phyloP scores from a whole-genome alignment of 768 basidiomycete genomes.

The Floccularia luteovirens region DNA sequence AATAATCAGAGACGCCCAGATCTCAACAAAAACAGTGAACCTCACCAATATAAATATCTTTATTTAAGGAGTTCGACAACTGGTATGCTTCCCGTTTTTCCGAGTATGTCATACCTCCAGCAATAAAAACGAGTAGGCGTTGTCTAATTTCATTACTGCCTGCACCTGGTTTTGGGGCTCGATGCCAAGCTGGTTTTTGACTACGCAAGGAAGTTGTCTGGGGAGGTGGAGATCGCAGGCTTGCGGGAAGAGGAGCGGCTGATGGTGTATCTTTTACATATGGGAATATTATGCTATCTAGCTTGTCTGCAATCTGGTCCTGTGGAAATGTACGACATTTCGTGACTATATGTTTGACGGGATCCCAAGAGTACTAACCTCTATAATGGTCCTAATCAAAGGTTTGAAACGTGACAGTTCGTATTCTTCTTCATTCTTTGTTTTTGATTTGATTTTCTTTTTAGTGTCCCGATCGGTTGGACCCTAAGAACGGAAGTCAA shows the following conservation, averaged over 20 bases:
- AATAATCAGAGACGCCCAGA: background rate
- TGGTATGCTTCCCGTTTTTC: slow-evolving; percentile 88
- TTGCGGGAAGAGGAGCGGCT: slow-evolving; percentile 33
- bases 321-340: slow-evolving; percentile 18
- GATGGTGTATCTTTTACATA: slow-evolving; percentile 80
- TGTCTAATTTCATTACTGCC: slow-evolving; percentile 50
- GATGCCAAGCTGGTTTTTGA: slow-evolving; percentile 86
- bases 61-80: slow-evolving; percentile 64
- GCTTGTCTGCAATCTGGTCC: slow-evolving; percentile 77
- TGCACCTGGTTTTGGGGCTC: slow-evolving; percentile 52
- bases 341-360: background rate
- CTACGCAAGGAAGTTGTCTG: slow-evolving; percentile 77
- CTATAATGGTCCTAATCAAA: slow-evolving; percentile 68
- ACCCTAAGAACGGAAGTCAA: slow-evolving; percentile 32
- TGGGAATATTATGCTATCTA: slow-evolving; percentile 79
- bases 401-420: slow-evolving; percentile 95
- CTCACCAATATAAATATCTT: slow-evolving; percentile 88
- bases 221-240: slow-evolving; percentile 43
- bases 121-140: slow-evolving; percentile 83
- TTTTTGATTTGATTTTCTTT: slow-evolving; percentile 77
- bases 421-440: slow-evolving; percentile 82
- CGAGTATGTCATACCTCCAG: slow-evolving; percentile 94
- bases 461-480: slow-evolving; percentile 72
- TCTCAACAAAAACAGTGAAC: background rate
- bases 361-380: slow-evolving; percentile 38